Evolutionary conservation across 1,284 basidiomycete species (phyloP), one percentile per base, ranked within the genome.

Genomic region (Hymenochaete sp.): DNA sequence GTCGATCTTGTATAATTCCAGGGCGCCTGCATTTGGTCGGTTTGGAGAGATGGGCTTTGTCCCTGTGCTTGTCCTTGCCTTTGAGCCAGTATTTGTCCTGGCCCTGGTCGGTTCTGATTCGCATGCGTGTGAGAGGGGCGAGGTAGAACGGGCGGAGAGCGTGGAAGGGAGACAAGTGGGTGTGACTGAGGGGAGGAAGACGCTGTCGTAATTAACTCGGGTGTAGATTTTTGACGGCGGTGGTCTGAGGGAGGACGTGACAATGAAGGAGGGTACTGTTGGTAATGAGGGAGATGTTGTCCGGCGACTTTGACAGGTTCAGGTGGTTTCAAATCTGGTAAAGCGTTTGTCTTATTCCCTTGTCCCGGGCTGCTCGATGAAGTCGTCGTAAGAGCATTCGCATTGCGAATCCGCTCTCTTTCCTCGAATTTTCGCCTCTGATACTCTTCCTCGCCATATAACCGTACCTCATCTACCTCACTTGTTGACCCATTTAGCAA

Each of bases 401-500:
- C n/a, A n/a, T n/a, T n/a, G n/a, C n/a, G n/a, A n/a, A n/a, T n/a
- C n/a, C n/a, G n/a, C n/a, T n/a, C n/a, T n/a, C n/a, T n/a, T n/a
- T n/a, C n/a, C n/a, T n/a, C n/a, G n/a, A n/a, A n/a, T n/a, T n/a
- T n/a, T 21, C 65, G 52, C 38, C 51, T 52, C 51, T 55, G 59
- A 38, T 57, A 47, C 48, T 77, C 69, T 55, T 75, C 66, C 47
- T 75, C 77, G 33, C 75, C 71, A 48, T 77, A 64, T 33, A 87
- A 63, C 38, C 78, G 68, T 21, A 75, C 77, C 36, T 81, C 77
- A 14, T 87, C 82, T 39, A 86, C 57, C 22, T 70, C 65, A 22
- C 60, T 59, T 2, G 70, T 62, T 37, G 68, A 66, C 28, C 75
- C 73, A 48, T 72, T 69, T 33, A 89, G 62, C n/a, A 85, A 67